Base-by-base conservation (phyloP, 176 grass and related monocot species). In the Cocos nucifera region DNA sequence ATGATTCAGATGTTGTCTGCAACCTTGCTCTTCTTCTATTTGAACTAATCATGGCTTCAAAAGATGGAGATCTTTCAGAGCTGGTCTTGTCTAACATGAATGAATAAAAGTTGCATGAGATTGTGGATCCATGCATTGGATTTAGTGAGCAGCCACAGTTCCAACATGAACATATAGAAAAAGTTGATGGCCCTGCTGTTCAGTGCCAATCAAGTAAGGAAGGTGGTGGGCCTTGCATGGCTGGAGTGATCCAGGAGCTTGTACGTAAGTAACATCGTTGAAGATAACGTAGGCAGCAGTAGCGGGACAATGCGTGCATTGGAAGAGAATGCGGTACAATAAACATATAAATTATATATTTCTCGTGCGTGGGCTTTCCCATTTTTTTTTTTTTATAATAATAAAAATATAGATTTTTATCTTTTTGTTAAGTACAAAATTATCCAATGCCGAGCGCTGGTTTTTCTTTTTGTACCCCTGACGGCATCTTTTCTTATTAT, bases 221-320 rank as follows among this genome's bases (percentile, higher is more conserved):
- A 23, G 86, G 61, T 28, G 59, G n/a, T 0, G 76, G 70, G n/a
- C 62, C 68, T 2, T 75, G 75, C 71, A 88, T 92, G 78, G 65
- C 68, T 25, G 75, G 59, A 51, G 73, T 88, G 66, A 76, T 73
- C 15, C 85, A 73, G 60, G 84, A 98, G 29, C 78, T 98, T 3
- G 64, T 81, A 74, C 64, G 75, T 70, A 88, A 1, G 26, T 27
- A 27, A 27, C 26, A 4, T 88, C 5, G 62, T 64, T 0, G 71
- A 73, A 60, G 84, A 85, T 25, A 80, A 78, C 57, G 80, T 83
- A 14, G 81, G 87, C 58, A 86, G 84, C 63, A 89, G 87, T 70
- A 98, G 84, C 60, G 85, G 80, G 66, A 86, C 86, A 39, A 87
- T 92, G 71, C 88, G 87, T 27, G 77, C 81, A 0, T 75, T 98